Evolutionary conservation across 768 basidiomycete species (phyloP).

Genomic region (Pisolithus microcarpus): DNA sequence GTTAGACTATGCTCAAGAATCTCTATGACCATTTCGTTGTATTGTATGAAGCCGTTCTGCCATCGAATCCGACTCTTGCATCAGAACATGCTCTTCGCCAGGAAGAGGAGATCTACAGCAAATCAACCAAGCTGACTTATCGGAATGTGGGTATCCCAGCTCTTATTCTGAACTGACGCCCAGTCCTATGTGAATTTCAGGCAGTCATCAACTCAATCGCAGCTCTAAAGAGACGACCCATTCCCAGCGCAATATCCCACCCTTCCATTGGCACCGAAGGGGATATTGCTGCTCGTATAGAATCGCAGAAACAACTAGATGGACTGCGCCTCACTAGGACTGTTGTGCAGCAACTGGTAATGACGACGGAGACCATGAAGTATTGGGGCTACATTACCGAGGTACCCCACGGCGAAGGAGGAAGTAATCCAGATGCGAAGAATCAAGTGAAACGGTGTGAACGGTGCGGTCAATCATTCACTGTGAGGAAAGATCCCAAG

Average conservation of each 20-base stretch:
- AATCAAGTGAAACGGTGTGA: slow-evolving; percentile 67
- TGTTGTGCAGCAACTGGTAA: slow-evolving; percentile 51
- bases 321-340: slow-evolving; percentile 46
- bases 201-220: slow-evolving; percentile 48
- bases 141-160: slow-evolving; percentile 53
- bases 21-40: slow-evolving; percentile 67
- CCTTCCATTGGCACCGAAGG: slow-evolving; percentile 73
- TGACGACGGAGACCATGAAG: slow-evolving; percentile 49
- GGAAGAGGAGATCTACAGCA: slow-evolving; percentile 72
- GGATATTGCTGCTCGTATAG: slow-evolving; percentile 49
- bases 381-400: slow-evolving; percentile 67
- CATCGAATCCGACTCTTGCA: slow-evolving; percentile 53
- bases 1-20: slow-evolving; percentile 64
- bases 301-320: slow-evolving; percentile 46
- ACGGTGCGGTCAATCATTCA: slow-evolving; percentile 64
- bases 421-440: slow-evolving; percentile 52
- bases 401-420: slow-evolving; percentile 62
- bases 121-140: slow-evolving; percentile 72
- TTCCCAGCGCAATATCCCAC: slow-evolving; percentile 54
- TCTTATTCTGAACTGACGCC: slow-evolving; percentile 1
- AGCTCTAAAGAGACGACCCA: slow-evolving; percentile 42
- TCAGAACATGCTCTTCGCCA: slow-evolving; percentile 75
- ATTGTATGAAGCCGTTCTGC: slow-evolving; percentile 54
- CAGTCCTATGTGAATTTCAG: slow-evolving; percentile 22
- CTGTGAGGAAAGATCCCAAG: slow-evolving; percentile 53